Conservation (phyloP, 2,329 filamentous ascomycete species). For the Penicillium freii region DNA sequence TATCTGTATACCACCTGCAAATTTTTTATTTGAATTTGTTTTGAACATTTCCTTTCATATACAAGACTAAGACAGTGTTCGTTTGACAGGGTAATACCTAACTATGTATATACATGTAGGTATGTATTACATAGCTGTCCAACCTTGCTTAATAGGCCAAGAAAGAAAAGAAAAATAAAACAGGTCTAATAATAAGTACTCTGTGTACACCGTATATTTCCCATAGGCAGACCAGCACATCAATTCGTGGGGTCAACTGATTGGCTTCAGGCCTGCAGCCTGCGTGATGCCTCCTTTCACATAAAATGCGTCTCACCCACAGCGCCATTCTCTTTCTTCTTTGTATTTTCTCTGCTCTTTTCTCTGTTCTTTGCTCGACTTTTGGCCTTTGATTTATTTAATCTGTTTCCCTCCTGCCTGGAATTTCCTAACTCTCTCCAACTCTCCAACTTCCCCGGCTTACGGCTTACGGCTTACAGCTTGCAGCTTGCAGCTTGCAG, state of each 20-base stretch:
- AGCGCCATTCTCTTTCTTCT: slow-evolving; percentile 9
- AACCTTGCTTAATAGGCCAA: too few species aligned
- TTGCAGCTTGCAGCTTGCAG: background rate
- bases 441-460: background rate
- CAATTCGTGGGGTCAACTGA: slow-evolving; percentile 9
- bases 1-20: too few species aligned
- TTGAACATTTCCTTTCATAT: too few species aligned
- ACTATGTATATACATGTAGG: too few species aligned
- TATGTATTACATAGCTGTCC: too few species aligned
- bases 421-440: background rate
- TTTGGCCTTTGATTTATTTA: background rate
- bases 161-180: too few species aligned
- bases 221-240: background rate
- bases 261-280: slow-evolving; percentile 11
- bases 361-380: background rate
- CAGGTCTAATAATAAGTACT: too few species aligned
- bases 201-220: background rate
- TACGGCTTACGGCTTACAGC: background rate
- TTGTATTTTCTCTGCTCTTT: background rate
- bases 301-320: slow-evolving; percentile 15
- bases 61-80: too few species aligned
- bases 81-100: too few species aligned
- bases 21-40: too few species aligned
- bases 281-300: slow-evolving; percentile 2
- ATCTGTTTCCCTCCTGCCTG: background rate